A percentile compares a stretch with the other conserved stretches of the same genome.
phyloP scores from a whole-genome alignment of 139 green algal species.

The Yamagishiella unicocca region DNA sequence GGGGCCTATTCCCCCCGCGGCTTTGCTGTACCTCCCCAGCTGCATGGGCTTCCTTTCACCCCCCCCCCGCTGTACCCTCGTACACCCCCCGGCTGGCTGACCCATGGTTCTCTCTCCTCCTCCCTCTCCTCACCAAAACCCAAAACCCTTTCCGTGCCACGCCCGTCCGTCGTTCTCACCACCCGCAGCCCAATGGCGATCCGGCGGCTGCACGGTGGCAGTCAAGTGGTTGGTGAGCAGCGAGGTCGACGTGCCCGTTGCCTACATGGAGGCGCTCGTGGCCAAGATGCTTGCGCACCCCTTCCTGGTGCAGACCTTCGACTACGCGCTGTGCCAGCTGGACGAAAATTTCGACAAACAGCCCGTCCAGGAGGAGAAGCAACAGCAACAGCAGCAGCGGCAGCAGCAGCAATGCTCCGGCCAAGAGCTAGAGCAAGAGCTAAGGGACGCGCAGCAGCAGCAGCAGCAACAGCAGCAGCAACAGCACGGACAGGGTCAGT shows the following conservation, averaged over 20 bases:
- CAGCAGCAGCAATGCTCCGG: too few relatives aligned
- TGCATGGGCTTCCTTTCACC: background rate
- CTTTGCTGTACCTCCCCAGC: background rate
- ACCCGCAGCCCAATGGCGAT: constrained; percentile 27
- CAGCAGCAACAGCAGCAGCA: background rate
- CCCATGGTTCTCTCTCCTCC: background rate
- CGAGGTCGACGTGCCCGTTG: background rate
- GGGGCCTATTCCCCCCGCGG: background rate
- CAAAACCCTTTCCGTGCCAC: background rate
- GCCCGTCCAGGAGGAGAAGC: too few relatives aligned
- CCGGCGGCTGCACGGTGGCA: constrained; percentile 3
- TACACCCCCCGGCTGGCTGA: background rate
- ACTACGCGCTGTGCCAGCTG: background rate
- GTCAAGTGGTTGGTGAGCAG: constrained; percentile 21
- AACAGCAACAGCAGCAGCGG: too few relatives aligned
- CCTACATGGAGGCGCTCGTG: constrained; percentile 29
- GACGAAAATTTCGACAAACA: background rate
- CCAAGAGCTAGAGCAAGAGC: background rate
- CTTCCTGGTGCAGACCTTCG: constrained; percentile 29
- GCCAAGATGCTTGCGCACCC: constrained; percentile 41
- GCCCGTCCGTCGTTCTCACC: background rate
- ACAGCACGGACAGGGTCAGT: too few relatives aligned
- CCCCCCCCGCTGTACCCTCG: background rate
- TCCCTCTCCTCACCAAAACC: background rate
- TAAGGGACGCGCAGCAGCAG: background rate